phyloP scores from a whole-genome alignment of 2,329 filamentous ascomycete genomes.

The Xylariales sp. region DNA sequence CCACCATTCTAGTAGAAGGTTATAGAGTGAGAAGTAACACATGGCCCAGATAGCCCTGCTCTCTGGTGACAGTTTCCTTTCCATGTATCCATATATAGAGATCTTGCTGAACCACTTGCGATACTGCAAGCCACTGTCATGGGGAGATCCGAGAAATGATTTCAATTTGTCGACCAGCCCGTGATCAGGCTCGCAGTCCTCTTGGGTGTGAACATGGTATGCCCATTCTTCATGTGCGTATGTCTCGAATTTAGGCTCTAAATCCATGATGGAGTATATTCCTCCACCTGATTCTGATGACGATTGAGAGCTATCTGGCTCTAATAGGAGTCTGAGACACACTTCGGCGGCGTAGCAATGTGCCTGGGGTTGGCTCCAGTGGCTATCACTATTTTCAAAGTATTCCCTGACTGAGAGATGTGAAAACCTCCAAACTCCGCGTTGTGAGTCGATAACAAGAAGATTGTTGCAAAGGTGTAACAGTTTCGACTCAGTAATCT shows the following conservation, averaged over 20 bases:
- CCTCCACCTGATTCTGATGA: not conserved
- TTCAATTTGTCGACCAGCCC: not conserved
- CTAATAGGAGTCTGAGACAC: not conserved
- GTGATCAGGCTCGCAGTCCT: not conserved
- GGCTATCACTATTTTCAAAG: not conserved
- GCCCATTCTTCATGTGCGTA: not conserved
- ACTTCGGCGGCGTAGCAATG: not conserved
- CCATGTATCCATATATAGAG: not conserved
- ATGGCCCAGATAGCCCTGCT: not conserved
- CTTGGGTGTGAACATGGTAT: not conserved
- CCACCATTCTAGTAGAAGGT: not conserved
- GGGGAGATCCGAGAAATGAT: not conserved
- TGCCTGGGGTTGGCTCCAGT: not conserved
- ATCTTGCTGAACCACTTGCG: not conserved
- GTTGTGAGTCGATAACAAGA: not conserved
- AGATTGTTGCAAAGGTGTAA: not conserved
- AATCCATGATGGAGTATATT: not conserved
- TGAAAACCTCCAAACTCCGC: not conserved
- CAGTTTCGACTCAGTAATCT: not conserved
- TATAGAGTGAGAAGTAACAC: not conserved
- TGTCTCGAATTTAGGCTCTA: not conserved
- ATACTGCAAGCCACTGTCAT: not conserved
- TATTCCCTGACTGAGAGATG: not conserved
- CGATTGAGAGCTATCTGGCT: not conserved
- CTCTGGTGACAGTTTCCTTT: not conserved